Percentiles rank a stretch among this genome's conserved stretches.
phyloP scores from a whole-genome alignment of 495 filamentous ascomycete species.

The Daldinia vernicosa region DNA sequence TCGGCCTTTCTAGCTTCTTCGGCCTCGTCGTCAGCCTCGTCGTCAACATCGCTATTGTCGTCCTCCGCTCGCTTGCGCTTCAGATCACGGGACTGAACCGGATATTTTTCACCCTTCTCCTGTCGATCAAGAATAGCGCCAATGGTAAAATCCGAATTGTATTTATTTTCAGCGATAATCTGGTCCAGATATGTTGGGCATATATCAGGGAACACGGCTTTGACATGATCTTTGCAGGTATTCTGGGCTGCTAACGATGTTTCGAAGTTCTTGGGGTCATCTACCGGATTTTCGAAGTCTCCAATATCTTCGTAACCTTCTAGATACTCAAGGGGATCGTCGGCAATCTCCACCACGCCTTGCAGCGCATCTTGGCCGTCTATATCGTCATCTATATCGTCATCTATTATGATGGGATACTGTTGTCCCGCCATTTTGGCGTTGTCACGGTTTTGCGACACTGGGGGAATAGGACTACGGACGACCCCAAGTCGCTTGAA shows the following conservation, averaged over 20 bases:
- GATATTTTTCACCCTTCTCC: constrained; percentile 49
- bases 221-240: constrained; percentile 39
- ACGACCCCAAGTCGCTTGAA: neutral
- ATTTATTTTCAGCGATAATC: constrained; percentile 15
- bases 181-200: constrained; percentile 45
- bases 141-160: constrained; percentile 38
- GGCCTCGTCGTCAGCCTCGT: neutral
- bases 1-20: neutral
- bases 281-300: neutral
- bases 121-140: constrained; percentile 45
- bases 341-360: neutral
- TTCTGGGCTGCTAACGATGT: neutral
- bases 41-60: constrained; percentile 30
- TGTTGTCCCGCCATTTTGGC: neutral
- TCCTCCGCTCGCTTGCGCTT: constrained; percentile 51
- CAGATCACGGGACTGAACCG: constrained; percentile 32
- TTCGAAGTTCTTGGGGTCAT: neutral
- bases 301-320: neutral
- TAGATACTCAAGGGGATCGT: no score
- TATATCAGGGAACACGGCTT: constrained; percentile 52
- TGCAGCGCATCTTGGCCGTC: neutral
- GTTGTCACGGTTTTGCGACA: neutral
- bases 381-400: neutral
- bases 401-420: neutral
- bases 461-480: neutral